Base-by-base conservation (phyloP, 345 rosid genomes). In the Murraya koenigii region DNA sequence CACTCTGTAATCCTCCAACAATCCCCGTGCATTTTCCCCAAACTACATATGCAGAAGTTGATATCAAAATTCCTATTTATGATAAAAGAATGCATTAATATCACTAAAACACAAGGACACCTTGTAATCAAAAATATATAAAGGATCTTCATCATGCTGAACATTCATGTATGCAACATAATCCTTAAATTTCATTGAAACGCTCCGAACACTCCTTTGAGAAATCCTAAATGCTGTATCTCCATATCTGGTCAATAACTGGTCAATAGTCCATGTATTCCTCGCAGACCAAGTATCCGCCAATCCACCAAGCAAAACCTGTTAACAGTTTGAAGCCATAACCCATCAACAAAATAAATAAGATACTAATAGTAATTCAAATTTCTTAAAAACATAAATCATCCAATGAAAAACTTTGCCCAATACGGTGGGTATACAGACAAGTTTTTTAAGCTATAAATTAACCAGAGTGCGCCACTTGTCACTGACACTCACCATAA, bases 141-240 rank as follows among this genome's bases (percentile, higher is more conserved):
- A 85, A 30, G 99, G 99, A 86, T 95, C 98, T 86, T 95, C 99
- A 84, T 95, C 99, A 81, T 85, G 90, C 86, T 95, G 99, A 78
- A 75, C 28, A 64, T 90, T 88, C 84, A 84, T 88, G 82, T 95
- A 95, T 1, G 94, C 83, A 67, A 91, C 86, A 80, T 95, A 95
- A 86, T 93, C 98, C 85, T 85, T 92, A 69, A 93, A 87, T 79
- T 90, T 88, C 94, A 95, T 93, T 39, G 87, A 84, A 33, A 92
- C 62, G 72, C 87, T 92, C 64, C 69, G 73, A 17, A 90, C 81
- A 84, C 93, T 89, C 86, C 90, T 90, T 84, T 95, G 97, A 80
- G 99, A 95, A 75, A 93, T 93, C 84, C 78, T 93, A 86, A 95
- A 93, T 5, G 86, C 66, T 47, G 82, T 89, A 56, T 95, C 90